Percentiles rank a stretch among this genome's conserved stretches.
Conservation (phyloP, 768 basidiomycete genomes). For the Macrolepiota dolichaula region DNA sequence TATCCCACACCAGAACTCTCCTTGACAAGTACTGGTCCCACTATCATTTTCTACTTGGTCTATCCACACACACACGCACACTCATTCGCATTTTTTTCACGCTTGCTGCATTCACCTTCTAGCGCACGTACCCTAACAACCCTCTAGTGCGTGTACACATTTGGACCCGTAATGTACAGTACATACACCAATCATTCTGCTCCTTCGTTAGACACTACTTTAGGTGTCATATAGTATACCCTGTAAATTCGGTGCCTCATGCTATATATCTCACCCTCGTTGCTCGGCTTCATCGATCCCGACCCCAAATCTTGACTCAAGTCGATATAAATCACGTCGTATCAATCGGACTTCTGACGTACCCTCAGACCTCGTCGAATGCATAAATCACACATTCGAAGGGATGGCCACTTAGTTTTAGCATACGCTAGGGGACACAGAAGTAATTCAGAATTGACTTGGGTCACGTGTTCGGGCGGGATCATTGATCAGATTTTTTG, state of each 20-base stretch:
- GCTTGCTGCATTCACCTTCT: neutral
- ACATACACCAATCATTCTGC: neutral
- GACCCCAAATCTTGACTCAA: too few relatives aligned
- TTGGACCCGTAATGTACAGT: neutral
- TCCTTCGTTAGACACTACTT: neutral
- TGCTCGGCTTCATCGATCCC: neutral
- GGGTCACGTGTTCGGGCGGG: neutral
- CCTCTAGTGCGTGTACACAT: neutral
- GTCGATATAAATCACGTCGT: too few relatives aligned
- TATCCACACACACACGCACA: neutral
- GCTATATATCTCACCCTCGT: neutral
- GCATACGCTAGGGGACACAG: too few relatives aligned
- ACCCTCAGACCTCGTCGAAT: neutral
- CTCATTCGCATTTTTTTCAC: neutral
- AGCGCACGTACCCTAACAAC: neutral
- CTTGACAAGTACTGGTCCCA: neutral
- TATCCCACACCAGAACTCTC: neutral
- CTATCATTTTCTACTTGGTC: neutral
- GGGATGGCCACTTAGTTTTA: too few relatives aligned
- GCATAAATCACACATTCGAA: too few relatives aligned
- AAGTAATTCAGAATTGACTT: too few relatives aligned
- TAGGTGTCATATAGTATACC: slow-evolving; percentile 1
- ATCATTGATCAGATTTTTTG: slow-evolving; percentile 1
- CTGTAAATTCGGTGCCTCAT: neutral
- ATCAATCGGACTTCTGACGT: too few relatives aligned